phyloP scores from a whole-genome alignment of 805 yeast species.

The Sugiyamaella marilandica region DNA sequence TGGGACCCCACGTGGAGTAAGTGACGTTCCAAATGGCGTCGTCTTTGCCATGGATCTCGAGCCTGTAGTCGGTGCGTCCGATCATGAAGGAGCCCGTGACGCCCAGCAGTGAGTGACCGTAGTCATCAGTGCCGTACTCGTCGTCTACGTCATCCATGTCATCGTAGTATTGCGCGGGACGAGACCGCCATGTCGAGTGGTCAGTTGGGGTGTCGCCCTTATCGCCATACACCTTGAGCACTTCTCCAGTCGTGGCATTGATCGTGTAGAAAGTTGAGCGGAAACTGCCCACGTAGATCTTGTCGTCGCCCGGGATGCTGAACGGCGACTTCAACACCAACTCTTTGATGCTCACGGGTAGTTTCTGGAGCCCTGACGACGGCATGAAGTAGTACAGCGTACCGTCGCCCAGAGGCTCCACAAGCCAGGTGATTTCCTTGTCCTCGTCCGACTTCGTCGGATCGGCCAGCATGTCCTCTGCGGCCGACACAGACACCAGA shows the following conservation, averaged over 20 bases:
- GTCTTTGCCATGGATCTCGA: conserved; percentile 60
- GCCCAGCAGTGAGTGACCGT: background rate
- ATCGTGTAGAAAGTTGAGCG: conserved; percentile 71
- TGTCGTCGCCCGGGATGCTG: conserved; percentile 68
- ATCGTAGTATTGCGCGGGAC: conserved; percentile 2
- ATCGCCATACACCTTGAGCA: conserved; percentile 63
- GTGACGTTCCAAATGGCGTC: conserved; percentile 79
- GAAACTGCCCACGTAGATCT: conserved; percentile 81
- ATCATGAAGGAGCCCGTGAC: conserved; percentile 26
- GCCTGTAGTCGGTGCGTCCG: conserved; percentile 36
- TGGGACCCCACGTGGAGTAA: conserved; percentile 88
- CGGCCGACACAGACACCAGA: conserved; percentile 41
- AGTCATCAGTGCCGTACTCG: background rate
- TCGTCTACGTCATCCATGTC: conserved; percentile 23
- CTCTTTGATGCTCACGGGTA: conserved; percentile 76
- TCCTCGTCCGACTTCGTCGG: conserved; percentile 19
- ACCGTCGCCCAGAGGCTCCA: conserved; percentile 88
- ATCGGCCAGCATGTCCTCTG: background rate
- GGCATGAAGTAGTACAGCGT: conserved; percentile 73
- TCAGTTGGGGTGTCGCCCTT: background rate
- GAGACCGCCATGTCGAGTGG: background rate
- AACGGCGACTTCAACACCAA: conserved; percentile 83
- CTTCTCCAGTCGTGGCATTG: conserved; percentile 68
- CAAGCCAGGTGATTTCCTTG: conserved; percentile 63
- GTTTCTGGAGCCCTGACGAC: conserved; percentile 66